Conservation (phyloP, 805 yeast genomes). For the Cephaloascus fragrans region DNA sequence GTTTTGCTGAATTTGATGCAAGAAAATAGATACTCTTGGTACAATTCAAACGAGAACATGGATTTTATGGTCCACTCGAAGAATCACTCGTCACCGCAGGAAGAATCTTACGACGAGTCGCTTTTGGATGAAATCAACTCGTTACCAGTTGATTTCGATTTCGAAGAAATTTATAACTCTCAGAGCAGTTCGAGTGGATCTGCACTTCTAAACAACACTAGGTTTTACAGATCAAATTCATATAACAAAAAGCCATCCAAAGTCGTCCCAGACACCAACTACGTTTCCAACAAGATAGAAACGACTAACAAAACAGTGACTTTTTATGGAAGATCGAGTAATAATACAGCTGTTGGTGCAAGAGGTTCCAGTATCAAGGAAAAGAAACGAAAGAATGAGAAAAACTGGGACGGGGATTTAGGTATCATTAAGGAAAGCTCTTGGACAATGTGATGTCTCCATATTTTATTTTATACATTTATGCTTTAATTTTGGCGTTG, state of each 20-base stretch:
- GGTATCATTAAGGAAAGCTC: too few species aligned
- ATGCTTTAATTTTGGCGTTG: too few species aligned
- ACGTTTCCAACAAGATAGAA: slow-evolving; percentile 22
- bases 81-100: slow-evolving; percentile 4
- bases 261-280: slow-evolving; percentile 12
- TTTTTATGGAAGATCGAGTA: slow-evolving; percentile 16
- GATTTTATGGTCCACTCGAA: slow-evolving; percentile 6
- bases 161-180: slow-evolving; percentile 15
- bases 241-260: slow-evolving; percentile 26
- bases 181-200: slow-evolving; percentile 1
- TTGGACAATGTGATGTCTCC: too few species aligned
- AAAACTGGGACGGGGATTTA: too few species aligned
- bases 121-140: slow-evolving; percentile 21
- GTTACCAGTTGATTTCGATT: slow-evolving; percentile 28
- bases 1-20: too few species aligned
- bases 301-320: slow-evolving; percentile 30
- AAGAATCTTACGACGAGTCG: slow-evolving; percentile 14
- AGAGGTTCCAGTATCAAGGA: too few species aligned
- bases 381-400: too few species aligned
- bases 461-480: too few species aligned
- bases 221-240: slow-evolving; percentile 24
- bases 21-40: slow-evolving; percentile 18
- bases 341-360: too few species aligned
- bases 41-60: slow-evolving; percentile 15
- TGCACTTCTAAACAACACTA: slow-evolving; percentile 1